Evolutionary conservation across 345 rosid species (phyloP), one percentile per base, ranked within the genome.

Genomic region (Arabis hirsuta): DNA sequence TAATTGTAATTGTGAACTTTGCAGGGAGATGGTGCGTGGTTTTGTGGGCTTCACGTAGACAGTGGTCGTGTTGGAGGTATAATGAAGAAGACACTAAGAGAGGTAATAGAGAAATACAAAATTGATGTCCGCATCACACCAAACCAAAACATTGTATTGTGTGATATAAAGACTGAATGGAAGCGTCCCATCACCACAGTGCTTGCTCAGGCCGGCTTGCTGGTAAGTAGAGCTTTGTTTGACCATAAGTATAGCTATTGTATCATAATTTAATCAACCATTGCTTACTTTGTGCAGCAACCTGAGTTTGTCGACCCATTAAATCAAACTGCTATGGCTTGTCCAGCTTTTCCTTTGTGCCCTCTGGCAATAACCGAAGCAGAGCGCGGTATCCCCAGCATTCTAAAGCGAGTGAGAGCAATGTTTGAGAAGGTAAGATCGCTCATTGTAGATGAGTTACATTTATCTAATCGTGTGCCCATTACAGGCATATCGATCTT

Each of bases 311-410:
- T 95, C 0, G 98, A 94, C 76, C 86, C 96, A 32, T 85, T 94
- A 69, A 94, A 94, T 79, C 22, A 88, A 73, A 94, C 98, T 32
- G 95, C 98, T 67, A 89, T 94, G 98, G 98, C 98, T 51, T 95
- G 99, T 72, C 97, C 99, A 45, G 91, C 99, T 71, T 89, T 95
- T 16, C 99, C 99, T 16, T 86, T 95, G 59, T 95, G 98, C 79
- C 92, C 98, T 7, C 64, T 94, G 52, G 98, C 98, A 61, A 91
- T 91, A 81, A 95, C 97, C 42, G 99, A 94, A 81, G 98, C 98
- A 55, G 98, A 94, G 73, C 86, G 98, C 1, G 98, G 97, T 73
- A 88, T 89, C 59, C 98, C 98, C 42, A 91, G 83, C 72, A 78
- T 94, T 55, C 89, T 94, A 41, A 91, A 94, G 78, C 84, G 97